Evolutionary conservation across 768 basidiomycete species (phyloP).

Genomic region (Leccinellum albellum): DNA sequence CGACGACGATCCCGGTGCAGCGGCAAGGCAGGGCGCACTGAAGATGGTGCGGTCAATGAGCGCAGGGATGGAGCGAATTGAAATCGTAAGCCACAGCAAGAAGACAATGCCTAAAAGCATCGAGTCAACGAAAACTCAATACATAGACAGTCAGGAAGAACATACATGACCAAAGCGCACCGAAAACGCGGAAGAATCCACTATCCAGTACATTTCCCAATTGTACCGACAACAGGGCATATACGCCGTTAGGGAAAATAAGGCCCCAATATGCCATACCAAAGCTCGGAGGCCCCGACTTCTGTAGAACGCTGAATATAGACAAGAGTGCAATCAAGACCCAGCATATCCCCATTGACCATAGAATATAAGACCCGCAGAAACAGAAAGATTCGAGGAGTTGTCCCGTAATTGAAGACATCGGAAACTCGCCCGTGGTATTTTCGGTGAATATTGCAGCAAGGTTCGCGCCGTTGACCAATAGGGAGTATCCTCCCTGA

Average conservation of each 20-base stretch:
- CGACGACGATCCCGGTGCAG: conserved; percentile 4
- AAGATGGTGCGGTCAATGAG: conserved; percentile 48
- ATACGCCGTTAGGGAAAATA: conserved; percentile 55
- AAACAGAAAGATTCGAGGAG: conserved; percentile 43
- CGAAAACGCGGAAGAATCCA: conserved; percentile 48
- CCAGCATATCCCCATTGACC: conserved; percentile 57
- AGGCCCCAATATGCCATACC: conserved; percentile 51
- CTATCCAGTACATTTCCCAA: conserved; percentile 48
- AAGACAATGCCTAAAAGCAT: conserved; percentile 36
- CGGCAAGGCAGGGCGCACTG: conserved; percentile 40
- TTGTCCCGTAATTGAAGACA: conserved; percentile 35
- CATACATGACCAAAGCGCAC: conserved; percentile 51
- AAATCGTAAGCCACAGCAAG: conserved; percentile 39
- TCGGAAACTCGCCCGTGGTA: conserved; percentile 29
- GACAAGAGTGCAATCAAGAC: conserved; percentile 41
- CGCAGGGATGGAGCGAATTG: conserved; percentile 41
- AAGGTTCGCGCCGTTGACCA: conserved; percentile 39
- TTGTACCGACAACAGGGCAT: conserved; percentile 46
- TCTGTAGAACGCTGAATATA: conserved; percentile 32
- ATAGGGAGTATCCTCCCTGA: conserved; percentile 46
- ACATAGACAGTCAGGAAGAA: background rate
- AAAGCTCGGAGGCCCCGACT: conserved; percentile 38
- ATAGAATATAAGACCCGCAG: conserved; percentile 44
- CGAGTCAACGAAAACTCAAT: background rate
- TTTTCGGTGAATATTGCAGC: conserved; percentile 34